A percentile compares a stretch with the other conserved stretches of the same genome.
phyloP scores from a whole-genome alignment of 2,329 filamentous ascomycete species.

The Akanthomyces lecanii region DNA sequence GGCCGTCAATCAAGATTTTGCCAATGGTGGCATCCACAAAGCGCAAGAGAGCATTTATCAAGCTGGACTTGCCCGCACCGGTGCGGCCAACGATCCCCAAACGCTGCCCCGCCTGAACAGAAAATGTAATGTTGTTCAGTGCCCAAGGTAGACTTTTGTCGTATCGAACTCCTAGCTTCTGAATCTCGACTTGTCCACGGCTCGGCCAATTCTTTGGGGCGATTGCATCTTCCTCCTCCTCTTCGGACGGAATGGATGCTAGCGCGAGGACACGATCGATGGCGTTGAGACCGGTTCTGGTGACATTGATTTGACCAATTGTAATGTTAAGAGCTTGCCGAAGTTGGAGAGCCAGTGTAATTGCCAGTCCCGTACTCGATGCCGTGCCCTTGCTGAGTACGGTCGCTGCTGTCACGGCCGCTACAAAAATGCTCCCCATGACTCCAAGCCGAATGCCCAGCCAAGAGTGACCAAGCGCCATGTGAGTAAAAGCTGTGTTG shows the following conservation, averaged over 20 bases:
- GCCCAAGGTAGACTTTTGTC: conserved; percentile 52
- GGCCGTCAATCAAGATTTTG: conserved; percentile 2
- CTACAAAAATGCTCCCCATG: conserved; percentile 12
- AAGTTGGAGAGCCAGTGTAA: conserved; percentile 14
- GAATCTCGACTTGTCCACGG: neutral
- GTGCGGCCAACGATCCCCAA: conserved; percentile 15
- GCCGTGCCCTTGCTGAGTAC: conserved; percentile 1
- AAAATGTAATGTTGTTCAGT: conserved; percentile 5
- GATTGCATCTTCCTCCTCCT: neutral
- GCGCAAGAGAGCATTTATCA: conserved; percentile 14
- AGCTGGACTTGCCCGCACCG: conserved; percentile 15
- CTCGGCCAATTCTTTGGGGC: neutral
- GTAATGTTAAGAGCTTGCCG: conserved; percentile 1
- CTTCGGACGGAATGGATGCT: conserved; percentile 10
- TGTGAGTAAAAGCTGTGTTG: conserved; percentile 6
- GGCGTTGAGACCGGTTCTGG: conserved; percentile 9
- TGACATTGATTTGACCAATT: conserved; percentile 9
- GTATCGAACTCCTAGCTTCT: neutral
- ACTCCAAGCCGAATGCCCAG: conserved; percentile 9
- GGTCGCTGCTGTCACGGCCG: neutral
- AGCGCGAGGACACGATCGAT: conserved; percentile 5
- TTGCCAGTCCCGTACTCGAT: conserved; percentile 6
- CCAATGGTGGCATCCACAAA: conserved; percentile 10
- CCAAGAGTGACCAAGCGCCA: conserved; percentile 10
- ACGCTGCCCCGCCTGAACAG: neutral